phyloP scores from a whole-genome alignment of 257 asterid genomes.

The Eustoma russellianum region DNA sequence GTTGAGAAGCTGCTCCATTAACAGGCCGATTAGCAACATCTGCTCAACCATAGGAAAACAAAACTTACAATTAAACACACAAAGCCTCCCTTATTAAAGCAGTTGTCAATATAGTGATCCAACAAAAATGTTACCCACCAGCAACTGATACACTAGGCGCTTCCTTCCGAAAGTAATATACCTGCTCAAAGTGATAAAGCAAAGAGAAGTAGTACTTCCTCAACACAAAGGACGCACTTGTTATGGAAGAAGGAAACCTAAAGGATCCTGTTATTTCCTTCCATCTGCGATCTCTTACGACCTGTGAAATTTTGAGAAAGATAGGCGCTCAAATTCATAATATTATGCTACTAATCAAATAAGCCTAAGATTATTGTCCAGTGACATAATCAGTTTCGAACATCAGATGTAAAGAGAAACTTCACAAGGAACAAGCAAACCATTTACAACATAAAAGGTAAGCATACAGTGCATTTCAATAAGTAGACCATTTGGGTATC shows the following conservation, averaged over 20 bases:
- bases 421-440: not conserved
- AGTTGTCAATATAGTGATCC: slow-evolving; percentile 1
- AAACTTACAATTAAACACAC: not conserved
- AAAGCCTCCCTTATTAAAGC: slow-evolving; percentile 6
- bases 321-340: slow-evolving; percentile 6
- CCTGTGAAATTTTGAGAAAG: slow-evolving; percentile 35
- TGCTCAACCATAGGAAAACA: slow-evolving; percentile 15
- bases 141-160: slow-evolving; percentile 33
- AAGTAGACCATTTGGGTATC: no score
- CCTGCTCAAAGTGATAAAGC: slow-evolving; percentile 97
- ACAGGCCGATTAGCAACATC: slow-evolving; percentile 28
- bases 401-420: slow-evolving; percentile 1
- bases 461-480: no score
- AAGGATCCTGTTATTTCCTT: slow-evolving; percentile 69
- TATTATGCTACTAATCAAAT: not conserved
- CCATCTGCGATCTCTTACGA: slow-evolving; percentile 84
- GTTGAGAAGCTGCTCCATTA: slow-evolving; percentile 27
- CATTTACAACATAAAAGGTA: no score
- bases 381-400: not conserved
- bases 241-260: slow-evolving; percentile 70
- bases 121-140: slow-evolving; percentile 26
- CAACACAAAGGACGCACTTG: slow-evolving; percentile 75
- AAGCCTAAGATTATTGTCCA: not conserved
- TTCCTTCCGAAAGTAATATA: slow-evolving; percentile 73
- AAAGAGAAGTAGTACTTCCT: slow-evolving; percentile 68